These are phyloP conservation scores for Curvularia spicifera DNA, from an alignment of 2,329 filamentous ascomycete genomes.

Conservation along the genomic window DNA sequence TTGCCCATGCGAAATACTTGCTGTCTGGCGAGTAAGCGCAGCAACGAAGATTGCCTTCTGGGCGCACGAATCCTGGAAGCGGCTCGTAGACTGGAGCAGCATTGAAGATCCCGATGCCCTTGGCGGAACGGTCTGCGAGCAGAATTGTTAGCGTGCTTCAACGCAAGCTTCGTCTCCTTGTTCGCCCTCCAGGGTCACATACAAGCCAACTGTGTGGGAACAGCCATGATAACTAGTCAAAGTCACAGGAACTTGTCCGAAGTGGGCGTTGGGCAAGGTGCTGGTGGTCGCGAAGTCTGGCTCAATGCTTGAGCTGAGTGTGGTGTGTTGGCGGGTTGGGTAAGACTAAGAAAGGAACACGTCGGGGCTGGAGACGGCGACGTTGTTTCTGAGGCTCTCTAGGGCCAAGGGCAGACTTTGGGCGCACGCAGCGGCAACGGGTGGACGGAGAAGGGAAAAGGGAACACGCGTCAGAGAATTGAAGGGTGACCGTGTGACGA, in stretches of 20 bases:
- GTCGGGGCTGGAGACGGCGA: conserved; percentile 35
- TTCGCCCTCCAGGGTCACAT: conserved; percentile 42
- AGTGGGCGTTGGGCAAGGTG: conserved; percentile 36
- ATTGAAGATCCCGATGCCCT: conserved; percentile 93
- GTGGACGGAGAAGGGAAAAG: conserved; percentile 21
- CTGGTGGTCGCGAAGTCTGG: conserved; percentile 44
- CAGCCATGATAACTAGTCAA: conserved; percentile 95
- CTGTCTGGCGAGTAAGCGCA: conserved; percentile 95
- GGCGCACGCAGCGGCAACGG: conserved; percentile 44
- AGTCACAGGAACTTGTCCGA: conserved; percentile 68
- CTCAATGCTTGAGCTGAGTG: conserved; percentile 26
- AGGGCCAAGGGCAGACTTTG: conserved; percentile 37
- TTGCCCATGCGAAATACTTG: conserved; percentile 94
- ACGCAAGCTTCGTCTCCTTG: neutral
- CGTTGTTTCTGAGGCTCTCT: conserved; percentile 33
- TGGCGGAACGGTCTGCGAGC: conserved; percentile 80
- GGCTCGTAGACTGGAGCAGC: conserved; percentile 86
- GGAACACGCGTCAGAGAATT: conserved; percentile 30
- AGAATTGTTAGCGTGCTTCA: conserved; percentile 18
- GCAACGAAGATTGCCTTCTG: conserved; percentile 93
- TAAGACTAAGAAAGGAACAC: conserved; percentile 42
- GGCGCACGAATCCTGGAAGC: conserved; percentile 77
- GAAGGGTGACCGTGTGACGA: conserved; percentile 34
- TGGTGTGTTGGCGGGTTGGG: conserved; percentile 35
- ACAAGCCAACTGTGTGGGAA: conserved; percentile 92